phyloP scores from a whole-genome alignment of 805 yeast genomes.

The Jamesozyma jinghongensis region DNA sequence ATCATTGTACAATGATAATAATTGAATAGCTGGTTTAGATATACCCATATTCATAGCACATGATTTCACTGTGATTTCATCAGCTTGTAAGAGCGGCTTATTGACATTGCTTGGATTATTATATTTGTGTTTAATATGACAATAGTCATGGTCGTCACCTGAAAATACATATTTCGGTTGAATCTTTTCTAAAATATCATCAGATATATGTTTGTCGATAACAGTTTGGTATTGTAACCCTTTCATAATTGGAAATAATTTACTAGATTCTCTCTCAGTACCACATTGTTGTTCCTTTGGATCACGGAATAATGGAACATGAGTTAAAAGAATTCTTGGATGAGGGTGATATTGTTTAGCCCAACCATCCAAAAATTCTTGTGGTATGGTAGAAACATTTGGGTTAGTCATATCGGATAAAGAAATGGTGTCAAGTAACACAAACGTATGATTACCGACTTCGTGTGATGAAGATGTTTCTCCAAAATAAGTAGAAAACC shows the following conservation, averaged over 20 bases:
- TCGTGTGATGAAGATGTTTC: conserved; percentile 44
- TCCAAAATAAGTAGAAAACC: conserved; percentile 73
- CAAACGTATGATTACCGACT: conserved; percentile 61
- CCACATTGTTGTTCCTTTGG: conserved; percentile 63
- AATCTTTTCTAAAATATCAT: conserved; percentile 46
- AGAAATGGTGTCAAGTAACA: conserved; percentile 77
- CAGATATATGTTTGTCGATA: conserved; percentile 52
- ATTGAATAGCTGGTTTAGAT: conserved; percentile 73
- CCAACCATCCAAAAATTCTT: conserved; percentile 40
- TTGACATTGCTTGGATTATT: conserved; percentile 14
- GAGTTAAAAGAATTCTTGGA: conserved; percentile 69
- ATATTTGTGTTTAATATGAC: conserved; percentile 57
- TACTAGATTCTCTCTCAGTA: conserved; percentile 57
- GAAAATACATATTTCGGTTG: conserved; percentile 66
- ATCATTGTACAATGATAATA: conserved; percentile 57
- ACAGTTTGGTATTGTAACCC: conserved; percentile 91
- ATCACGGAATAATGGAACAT: conserved; percentile 79
- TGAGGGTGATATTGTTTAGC: conserved; percentile 20
- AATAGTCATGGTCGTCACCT: conserved; percentile 97
- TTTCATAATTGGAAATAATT: conserved; percentile 53
- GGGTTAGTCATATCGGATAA: conserved; percentile 50
- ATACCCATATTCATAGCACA: conserved; percentile 93
- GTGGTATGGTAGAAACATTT: conserved; percentile 39
- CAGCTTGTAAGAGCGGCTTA: conserved; percentile 26
- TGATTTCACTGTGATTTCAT: conserved; percentile 82